Conservation (phyloP, 192 early-diverging fungal genomes). For the Coemansia sp. region DNA sequence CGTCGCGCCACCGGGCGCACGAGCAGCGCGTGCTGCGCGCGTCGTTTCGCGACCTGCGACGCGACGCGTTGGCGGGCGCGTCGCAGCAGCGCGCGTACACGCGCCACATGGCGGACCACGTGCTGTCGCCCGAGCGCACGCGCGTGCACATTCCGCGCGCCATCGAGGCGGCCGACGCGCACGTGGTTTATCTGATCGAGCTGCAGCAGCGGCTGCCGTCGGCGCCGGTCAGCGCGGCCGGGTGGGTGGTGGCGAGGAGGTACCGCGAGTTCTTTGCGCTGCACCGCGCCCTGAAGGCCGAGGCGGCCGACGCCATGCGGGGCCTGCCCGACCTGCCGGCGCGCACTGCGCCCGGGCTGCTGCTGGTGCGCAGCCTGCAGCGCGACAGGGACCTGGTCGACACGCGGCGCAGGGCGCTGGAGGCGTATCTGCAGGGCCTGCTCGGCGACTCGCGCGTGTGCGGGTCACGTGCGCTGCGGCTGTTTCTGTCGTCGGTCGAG, state of each 20-base stretch:
- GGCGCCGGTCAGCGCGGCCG: slow-evolving; percentile 31
- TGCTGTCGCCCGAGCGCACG: slow-evolving; percentile 53
- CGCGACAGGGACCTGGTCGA: slow-evolving; percentile 62
- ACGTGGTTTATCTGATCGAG: slow-evolving; percentile 59
- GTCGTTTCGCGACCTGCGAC: slow-evolving; percentile 54
- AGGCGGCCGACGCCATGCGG: slow-evolving; percentile 57
- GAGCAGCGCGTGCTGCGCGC: slow-evolving; percentile 65
- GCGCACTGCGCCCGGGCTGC: slow-evolving; percentile 54
- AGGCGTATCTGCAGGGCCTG: slow-evolving; percentile 68
- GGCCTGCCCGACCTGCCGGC: slow-evolving; percentile 65
- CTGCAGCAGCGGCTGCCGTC: slow-evolving; percentile 59
- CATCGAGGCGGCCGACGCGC: background rate
- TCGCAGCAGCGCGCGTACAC: slow-evolving; percentile 67
- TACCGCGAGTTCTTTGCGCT: slow-evolving; percentile 85
- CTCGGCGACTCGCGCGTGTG: slow-evolving; percentile 59
- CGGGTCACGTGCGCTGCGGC: slow-evolving; percentile 58
- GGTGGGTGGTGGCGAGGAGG: slow-evolving; percentile 74
- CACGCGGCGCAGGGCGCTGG: slow-evolving; percentile 60
- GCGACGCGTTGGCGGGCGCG: slow-evolving; percentile 57
- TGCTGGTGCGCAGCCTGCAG: slow-evolving; percentile 58
- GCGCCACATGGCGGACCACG: slow-evolving; percentile 58
- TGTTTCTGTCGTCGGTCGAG: slow-evolving; percentile 62
- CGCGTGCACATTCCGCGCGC: slow-evolving; percentile 45
- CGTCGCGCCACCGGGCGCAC: slow-evolving; percentile 50
- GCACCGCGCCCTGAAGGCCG: slow-evolving; percentile 64